Base-by-base conservation (phyloP, 768 basidiomycete genomes). In the Suillus cothurnatus region DNA sequence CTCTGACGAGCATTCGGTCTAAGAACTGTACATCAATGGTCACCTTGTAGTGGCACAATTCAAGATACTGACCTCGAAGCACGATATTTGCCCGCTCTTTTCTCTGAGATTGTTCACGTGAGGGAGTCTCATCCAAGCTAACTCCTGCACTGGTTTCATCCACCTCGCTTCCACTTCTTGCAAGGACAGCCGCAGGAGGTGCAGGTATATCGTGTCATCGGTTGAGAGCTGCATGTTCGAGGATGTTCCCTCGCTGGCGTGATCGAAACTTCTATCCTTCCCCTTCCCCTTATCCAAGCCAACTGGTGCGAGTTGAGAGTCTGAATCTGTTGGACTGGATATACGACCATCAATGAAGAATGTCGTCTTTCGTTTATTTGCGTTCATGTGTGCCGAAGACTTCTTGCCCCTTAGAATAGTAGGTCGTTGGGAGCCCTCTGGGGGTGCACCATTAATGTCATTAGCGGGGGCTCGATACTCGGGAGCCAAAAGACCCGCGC, bases 1-100 rank as follows among this genome's bases (percentile, higher is more conserved):
- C 84, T 64, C 90, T 82, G 34, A 97, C 89, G 7, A 96, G 83
- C 94, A 97, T 96, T 66, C 96, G 85, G 77, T 97, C 96, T 97
- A 73, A 69, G 45, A 68, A 57, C 23, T 57, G 67, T 26, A 56
- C 7, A 55, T 77, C 70, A 77, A 57, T 9, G 15, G 28, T 12
- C 11, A 12, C 21, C 49, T 62, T 26, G 41, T 23, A n/a, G 34
- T 31, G 6, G 17, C 15, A 23, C 14, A 65, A 52, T 53, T n/a
- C 23, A 55, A 41, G 53, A 61, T 41, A 63, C 80, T 66, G 69
- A 94, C 94, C 95, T 84, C 91, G 81, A 79, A 95, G 82, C n/a
- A 92, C 75, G 12, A 89, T 80, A 41, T 89, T 86, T 19, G 83
- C 87, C 76, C 78, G 79, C 14, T 73, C 26, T 50, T 28, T 67